phyloP scores from a whole-genome alignment of 2,329 filamentous ascomycete genomes.

The Zopfia rhizophila region DNA sequence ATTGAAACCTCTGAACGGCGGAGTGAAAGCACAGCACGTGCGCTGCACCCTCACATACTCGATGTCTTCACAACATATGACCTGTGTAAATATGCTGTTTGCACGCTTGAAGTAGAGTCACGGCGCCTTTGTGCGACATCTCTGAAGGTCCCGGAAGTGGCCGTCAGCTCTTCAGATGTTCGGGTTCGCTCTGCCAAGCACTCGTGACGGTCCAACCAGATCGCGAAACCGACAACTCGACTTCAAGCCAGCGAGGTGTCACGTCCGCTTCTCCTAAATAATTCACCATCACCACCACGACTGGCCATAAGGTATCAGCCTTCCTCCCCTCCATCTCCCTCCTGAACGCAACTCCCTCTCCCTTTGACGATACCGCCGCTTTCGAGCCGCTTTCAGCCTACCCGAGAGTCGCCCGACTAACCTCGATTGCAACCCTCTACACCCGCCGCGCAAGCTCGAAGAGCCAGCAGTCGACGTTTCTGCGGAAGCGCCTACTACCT shows the following conservation, averaged over 20 bases:
- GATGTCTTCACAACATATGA: slow-evolving; percentile 21
- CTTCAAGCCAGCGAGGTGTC: slow-evolving; percentile 10
- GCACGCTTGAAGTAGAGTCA: too few relatives aligned
- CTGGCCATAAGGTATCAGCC: slow-evolving; percentile 44
- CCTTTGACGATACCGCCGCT: slow-evolving; percentile 37
- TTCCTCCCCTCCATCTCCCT: slow-evolving; percentile 34
- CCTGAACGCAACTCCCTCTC: slow-evolving; percentile 29
- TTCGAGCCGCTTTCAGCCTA: slow-evolving; percentile 31
- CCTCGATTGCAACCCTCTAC: slow-evolving; percentile 43
- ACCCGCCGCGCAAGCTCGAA: slow-evolving; percentile 43
- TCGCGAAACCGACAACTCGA: slow-evolving; percentile 6
- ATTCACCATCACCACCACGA: slow-evolving; percentile 37
- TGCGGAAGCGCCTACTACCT: slow-evolving; percentile 53
- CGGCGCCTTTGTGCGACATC: too few relatives aligned
- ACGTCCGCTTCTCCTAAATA: slow-evolving; percentile 25
- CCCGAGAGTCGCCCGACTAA: slow-evolving; percentile 13
- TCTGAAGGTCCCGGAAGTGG: too few relatives aligned
- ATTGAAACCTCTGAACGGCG: too few relatives aligned
- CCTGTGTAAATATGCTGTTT: too few relatives aligned
- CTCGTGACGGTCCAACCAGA: slow-evolving; percentile 6
- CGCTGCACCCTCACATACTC: background rate
- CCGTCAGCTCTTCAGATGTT: too few relatives aligned
- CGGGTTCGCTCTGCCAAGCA: too few relatives aligned
- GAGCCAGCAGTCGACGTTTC: slow-evolving; percentile 47
- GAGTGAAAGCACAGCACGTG: too few relatives aligned